Base-by-base conservation (phyloP, 805 yeast species). In the Gaillardinia entomophila region DNA sequence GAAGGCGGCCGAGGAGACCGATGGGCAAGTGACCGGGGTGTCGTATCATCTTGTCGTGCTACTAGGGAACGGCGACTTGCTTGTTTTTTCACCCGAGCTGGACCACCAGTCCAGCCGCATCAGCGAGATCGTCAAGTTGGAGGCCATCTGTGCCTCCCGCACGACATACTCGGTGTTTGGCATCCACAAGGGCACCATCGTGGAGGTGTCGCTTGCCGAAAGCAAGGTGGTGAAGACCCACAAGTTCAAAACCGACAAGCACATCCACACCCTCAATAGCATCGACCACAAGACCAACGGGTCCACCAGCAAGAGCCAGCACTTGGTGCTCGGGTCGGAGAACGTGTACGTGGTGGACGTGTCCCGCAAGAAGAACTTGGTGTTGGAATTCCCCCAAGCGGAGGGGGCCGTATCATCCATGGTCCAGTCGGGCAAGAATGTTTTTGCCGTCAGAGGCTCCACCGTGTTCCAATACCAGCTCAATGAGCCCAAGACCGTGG, bases 71-170 rank as follows among this genome's bases (percentile, higher is more conserved):
- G 70, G 71, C 6, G 70, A 62, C 31, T 53, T 74, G 18, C 45
- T 65, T 31, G 49, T 71, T 6, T 63, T 65, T 32, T 64, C 75
- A 2, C 77, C 79, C 2, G 13, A 54, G 53, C 36, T 63, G 66
- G 38, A 62, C 68, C 18, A 43, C 65, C 0, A 53, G 50, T 25
- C 58, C 48, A 4, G 34, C 50, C 1, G 40, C 51, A 12, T 50
- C 23, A 42, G 46, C 23, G 43, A 57, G 20, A 44, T 57, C 16
- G 48, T 48, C 6, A 45, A 53, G 1, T 34, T 43, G 7, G 43
- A 36, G 13, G 35, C 45, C 12, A 29, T 54, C 30, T 35, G 51
- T 7, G 24, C 39, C 3, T 38, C 54, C 3, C 18, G 28, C 24
- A 33, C 28, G 6, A 35, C 36, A 4, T 35, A 39, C 30, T 37